Evolutionary conservation across 2,329 filamentous ascomycete species (phyloP).

Genomic region (Coleophoma crateriformis): DNA sequence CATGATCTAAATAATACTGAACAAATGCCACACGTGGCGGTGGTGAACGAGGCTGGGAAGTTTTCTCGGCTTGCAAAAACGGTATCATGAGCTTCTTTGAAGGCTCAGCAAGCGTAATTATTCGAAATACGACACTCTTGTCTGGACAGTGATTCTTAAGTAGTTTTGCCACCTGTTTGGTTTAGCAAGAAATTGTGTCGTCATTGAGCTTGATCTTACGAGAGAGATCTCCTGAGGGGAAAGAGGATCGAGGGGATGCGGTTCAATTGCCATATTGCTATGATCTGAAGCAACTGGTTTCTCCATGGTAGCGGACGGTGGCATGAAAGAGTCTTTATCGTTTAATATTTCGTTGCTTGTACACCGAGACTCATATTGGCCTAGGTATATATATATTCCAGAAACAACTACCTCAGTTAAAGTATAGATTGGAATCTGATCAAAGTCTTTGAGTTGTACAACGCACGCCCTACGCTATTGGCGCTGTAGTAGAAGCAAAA

Average conservation of each 20-base stretch:
- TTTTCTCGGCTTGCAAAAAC: not conserved
- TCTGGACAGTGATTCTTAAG: not conserved
- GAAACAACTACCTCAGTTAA: too few species aligned
- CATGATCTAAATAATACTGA: not conserved
- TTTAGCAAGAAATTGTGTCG: too few species aligned
- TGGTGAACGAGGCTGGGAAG: not conserved
- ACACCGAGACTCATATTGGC: too few species aligned
- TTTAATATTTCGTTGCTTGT: too few species aligned
- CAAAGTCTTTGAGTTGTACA: too few species aligned
- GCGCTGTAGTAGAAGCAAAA: too few species aligned
- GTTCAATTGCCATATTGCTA: not conserved
- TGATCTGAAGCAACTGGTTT: too few species aligned
- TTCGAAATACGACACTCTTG: not conserved
- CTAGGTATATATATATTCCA: too few species aligned
- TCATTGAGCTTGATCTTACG: not conserved
- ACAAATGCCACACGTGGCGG: not conserved
- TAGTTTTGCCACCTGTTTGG: not conserved
- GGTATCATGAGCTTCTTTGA: not conserved
- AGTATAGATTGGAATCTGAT: too few species aligned
- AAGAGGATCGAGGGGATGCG: not conserved
- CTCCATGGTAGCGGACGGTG: too few species aligned
- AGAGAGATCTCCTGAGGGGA: not conserved
- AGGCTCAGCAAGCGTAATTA: not conserved
- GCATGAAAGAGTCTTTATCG: too few species aligned
- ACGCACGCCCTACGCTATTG: too few species aligned